These are phyloP conservation scores for Bromus sterilis DNA, from an alignment of 176 grass and related monocot genomes.

Conservation along the genomic window DNA sequence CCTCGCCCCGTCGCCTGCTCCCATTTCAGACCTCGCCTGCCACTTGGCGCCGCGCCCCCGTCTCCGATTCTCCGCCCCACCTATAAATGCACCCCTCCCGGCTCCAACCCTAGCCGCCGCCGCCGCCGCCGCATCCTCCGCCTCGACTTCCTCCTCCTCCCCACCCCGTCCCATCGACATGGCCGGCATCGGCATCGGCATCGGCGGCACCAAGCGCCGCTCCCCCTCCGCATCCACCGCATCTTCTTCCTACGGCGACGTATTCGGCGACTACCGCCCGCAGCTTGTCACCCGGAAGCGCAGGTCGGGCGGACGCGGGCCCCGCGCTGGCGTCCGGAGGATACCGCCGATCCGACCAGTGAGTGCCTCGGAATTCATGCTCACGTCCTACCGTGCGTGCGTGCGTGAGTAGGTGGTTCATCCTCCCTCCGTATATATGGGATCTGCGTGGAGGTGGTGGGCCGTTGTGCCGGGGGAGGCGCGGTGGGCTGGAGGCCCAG, in stretches of 20 bases:
- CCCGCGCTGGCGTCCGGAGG: conserved; percentile 17
- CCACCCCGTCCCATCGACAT: conserved; percentile 10
- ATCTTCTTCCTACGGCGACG: conserved; percentile 12
- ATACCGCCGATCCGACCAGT: conserved; percentile 23
- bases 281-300: conserved; percentile 30
- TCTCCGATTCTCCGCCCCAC: conserved; percentile 33
- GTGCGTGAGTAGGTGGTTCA: neutral
- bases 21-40: conserved; percentile 34
- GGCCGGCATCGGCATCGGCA: conserved; percentile 13
- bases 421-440: neutral
- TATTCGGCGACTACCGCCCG: neutral
- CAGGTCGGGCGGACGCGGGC: conserved; percentile 19
- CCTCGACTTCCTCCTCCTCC: neutral
- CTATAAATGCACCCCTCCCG: conserved; percentile 37
- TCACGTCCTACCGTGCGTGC: neutral
- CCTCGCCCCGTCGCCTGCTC: conserved; percentile 29
- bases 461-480: conserved; percentile 12
- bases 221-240: conserved; percentile 17
- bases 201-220: conserved; percentile 22
- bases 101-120: conserved; percentile 49
- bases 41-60: conserved; percentile 42
- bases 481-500: conserved; percentile 51
- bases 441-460: conserved; percentile 16
- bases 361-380: conserved; percentile 61
- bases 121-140: conserved; percentile 16